Evolutionary conservation across 2,329 filamentous ascomycete genomes (phyloP).

Genomic region (Aspergillus tanneri): DNA sequence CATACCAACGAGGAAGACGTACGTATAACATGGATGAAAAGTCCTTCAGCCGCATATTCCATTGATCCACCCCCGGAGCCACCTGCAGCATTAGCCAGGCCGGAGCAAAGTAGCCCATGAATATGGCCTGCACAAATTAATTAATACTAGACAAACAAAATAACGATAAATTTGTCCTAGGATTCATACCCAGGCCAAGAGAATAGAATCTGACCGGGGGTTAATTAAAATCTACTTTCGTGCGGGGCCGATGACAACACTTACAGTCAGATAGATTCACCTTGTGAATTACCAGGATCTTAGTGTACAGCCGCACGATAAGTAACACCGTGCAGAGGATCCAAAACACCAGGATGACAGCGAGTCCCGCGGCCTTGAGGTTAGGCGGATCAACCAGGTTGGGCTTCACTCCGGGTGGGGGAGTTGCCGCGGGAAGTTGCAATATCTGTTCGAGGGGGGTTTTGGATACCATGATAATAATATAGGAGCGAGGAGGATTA

Average conservation of each 20-base stretch:
- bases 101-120: conserved; percentile 5
- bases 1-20: background rate
- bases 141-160: background rate
- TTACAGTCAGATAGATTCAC: conserved; percentile 8
- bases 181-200: conserved; percentile 8
- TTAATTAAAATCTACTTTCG: background rate
- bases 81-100: background rate
- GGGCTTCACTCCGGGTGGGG: conserved; percentile 2
- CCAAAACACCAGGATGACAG: background rate
- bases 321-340: background rate
- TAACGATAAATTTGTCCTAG: too few species aligned
- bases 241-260: background rate
- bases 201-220: background rate
- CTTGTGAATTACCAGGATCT: conserved; percentile 1
- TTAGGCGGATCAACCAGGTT: conserved; percentile 5
- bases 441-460: conserved; percentile 3
- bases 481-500: too few species aligned
- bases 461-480: background rate
- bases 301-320: conserved; percentile 6
- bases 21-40: background rate
- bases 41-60: background rate
- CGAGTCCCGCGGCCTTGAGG: background rate
- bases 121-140: background rate
- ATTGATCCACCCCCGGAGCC: background rate
- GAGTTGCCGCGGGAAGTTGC: background rate